Evolutionary conservation across 257 asterid genomes (phyloP), one percentile per base, ranked within the genome.

Genomic region (Solanum piurae): DNA sequence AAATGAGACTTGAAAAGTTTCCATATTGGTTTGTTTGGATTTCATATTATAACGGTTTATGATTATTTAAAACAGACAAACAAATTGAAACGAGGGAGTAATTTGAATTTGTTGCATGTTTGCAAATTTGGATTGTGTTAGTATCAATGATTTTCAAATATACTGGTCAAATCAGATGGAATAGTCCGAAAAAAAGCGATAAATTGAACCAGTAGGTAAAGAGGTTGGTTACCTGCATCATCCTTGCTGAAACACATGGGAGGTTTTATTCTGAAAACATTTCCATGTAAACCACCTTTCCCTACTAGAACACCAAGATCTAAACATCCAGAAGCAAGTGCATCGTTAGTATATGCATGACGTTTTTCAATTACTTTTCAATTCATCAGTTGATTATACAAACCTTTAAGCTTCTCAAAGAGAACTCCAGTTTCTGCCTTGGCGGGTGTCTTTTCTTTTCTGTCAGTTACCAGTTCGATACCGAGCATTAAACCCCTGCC

Each of bases 401-500:
- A 88, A 96, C 99, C 99, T 96, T 98, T 92, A 14, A 97, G 98
- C 77, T 93, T 94, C 91, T 97, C 99, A 85, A 97, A 94, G 69
- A 97, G 44, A 38, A 94, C 91, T 9, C 94, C 98, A 72, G 99
- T 97, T 90, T 97, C 99, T 85, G 98, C 96, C 91, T 95, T 97
- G 66, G 98, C 99, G 1, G 99, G 99, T 18, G 96, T 91, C 91
- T 97, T 97, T 44, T 90, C 86, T 88, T 89, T 85, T 89, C 94
- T 90, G 88, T 95, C 98, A 14, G 96, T 94, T 91, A 97, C 99
- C 18, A 97, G 94, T 89, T 97, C 99, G 49, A 97, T 73, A 12
- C 99, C 99, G 25, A 95, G 94, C 99, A 97, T 97, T 85, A 97
- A 88, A 82, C 99, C 99, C 83, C 98, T 92, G 86, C 99, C 99